phyloP scores from a whole-genome alignment of 306 rosid genomes.

The Quercus engelmannii region DNA sequence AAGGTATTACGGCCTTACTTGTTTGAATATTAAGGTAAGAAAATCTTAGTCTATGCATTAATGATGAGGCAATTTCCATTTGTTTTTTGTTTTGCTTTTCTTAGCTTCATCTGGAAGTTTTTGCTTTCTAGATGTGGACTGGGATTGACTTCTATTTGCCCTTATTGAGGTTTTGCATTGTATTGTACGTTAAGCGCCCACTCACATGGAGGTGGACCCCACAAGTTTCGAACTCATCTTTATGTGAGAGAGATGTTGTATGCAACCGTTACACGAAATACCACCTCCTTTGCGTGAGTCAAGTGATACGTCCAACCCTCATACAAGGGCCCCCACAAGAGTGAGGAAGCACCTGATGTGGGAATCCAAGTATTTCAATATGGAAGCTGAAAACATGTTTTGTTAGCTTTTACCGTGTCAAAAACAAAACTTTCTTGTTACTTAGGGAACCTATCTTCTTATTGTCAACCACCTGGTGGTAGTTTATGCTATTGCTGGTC shows the following conservation, averaged over 20 bases:
- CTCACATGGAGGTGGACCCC: too few relatives aligned
- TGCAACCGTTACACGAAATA: neutral
- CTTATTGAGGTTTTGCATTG: neutral
- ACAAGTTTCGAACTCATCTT: too few relatives aligned
- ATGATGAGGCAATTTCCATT: neutral
- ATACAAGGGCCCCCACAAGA: neutral
- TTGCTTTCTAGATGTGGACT: neutral
- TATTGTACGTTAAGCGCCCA: neutral
- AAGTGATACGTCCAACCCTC: neutral
- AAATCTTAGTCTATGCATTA: neutral
- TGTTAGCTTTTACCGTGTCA: neutral
- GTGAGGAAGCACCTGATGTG: neutral
- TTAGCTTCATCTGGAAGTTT: neutral
- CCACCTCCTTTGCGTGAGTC: neutral
- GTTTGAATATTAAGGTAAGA: neutral
- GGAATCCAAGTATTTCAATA: neutral
- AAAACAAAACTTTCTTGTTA: neutral
- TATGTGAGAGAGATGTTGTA: too few relatives aligned
- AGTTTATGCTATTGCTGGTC: neutral
- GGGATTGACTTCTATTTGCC: neutral
- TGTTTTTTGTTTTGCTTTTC: neutral
- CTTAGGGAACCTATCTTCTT: neutral
- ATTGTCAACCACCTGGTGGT: neutral
- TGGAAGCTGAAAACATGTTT: neutral
- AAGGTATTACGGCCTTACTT: neutral